Percentiles rank a stretch among this genome's conserved stretches.
Evolutionary conservation across 805 yeast genomes (phyloP).

Genomic region (Saccharomyces eubayanus): DNA sequence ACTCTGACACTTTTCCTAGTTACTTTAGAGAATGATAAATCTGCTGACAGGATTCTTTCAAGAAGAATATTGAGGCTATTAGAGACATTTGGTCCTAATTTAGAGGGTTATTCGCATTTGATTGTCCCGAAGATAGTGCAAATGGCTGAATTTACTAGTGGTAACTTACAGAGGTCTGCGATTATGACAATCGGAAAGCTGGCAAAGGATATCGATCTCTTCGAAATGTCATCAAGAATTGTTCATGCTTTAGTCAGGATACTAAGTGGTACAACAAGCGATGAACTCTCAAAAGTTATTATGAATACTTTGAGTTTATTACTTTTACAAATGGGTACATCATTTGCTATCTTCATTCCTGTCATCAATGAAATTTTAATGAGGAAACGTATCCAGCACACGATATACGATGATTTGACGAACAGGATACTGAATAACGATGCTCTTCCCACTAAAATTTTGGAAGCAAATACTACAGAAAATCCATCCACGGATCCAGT

Average conservation of each 20-base stretch:
- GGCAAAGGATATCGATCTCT: conserved; percentile 56
- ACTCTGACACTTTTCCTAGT: conserved; percentile 64
- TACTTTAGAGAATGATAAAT: conserved; percentile 60
- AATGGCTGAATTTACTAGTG: conserved; percentile 60
- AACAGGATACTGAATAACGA: conserved; percentile 68
- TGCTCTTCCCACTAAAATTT: conserved; percentile 66
- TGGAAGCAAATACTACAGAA: conserved; percentile 30
- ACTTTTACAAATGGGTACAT: conserved; percentile 66
- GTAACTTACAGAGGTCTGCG: conserved; percentile 54
- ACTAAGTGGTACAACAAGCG: conserved; percentile 34
- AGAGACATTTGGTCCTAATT: conserved; percentile 72
- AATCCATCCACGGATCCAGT: conserved; percentile 29
- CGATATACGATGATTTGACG: conserved; percentile 69
- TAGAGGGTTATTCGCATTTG: conserved; percentile 79
- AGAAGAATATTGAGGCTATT: conserved; percentile 70
- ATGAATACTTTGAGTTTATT: conserved; percentile 70
- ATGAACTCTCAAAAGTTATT: conserved; percentile 51
- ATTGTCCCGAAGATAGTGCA: conserved; percentile 73
- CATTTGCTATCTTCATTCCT: conserved; percentile 76
- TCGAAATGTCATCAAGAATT: conserved; percentile 79
- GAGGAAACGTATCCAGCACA: conserved; percentile 52
- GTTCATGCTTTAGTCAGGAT: conserved; percentile 75
- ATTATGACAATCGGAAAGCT: conserved; percentile 73
- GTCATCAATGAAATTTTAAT: conserved; percentile 57
- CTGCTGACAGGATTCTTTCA: conserved; percentile 49